Conservation (phyloP, 768 basidiomycete species). For the Agaricus blazei region DNA sequence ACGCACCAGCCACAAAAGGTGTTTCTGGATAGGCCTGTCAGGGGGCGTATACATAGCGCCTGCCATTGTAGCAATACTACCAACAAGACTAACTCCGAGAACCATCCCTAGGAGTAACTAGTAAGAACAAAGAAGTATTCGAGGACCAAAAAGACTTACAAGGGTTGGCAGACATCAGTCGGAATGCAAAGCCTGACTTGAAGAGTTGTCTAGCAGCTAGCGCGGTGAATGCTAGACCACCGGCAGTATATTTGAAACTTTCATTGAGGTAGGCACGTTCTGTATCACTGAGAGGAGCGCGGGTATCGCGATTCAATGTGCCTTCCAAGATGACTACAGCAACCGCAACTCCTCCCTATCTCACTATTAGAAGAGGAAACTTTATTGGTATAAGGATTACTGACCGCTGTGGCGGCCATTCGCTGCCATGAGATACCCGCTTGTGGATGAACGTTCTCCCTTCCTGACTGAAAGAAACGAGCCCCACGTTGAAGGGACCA, state of each 20-base stretch:
- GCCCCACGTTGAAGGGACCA: conserved; percentile 1
- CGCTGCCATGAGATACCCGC: conserved; percentile 4
- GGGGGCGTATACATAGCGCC: conserved; percentile 76
- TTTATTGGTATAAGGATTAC: neutral
- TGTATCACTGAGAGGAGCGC: conserved; percentile 53
- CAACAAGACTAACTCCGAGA: conserved; percentile 73
- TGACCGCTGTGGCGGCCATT: conserved; percentile 2
- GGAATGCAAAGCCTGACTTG: conserved; percentile 58
- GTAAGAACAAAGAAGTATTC: neutral
- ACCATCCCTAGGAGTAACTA: conserved; percentile 56
- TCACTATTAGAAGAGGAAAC: neutral
- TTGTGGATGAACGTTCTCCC: neutral
- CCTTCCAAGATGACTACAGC: conserved; percentile 58
- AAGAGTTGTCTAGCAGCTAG: conserved; percentile 77
- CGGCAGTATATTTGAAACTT: conserved; percentile 81
- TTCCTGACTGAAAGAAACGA: neutral
- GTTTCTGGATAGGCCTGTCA: conserved; percentile 71
- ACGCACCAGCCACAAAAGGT: conserved; percentile 74
- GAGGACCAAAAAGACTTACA: conserved; percentile 38
- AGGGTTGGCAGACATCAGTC: conserved; percentile 80
- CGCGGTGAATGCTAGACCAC: conserved; percentile 72
- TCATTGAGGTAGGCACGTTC: conserved; percentile 72
- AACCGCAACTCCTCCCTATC: conserved; percentile 67
- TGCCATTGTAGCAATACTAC: conserved; percentile 83
- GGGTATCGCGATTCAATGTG: conserved; percentile 74